Evolutionary conservation across 108 stramenopile genomes (phyloP), one percentile per base, ranked within the genome.

Genomic region (Pseudonitzschia multistriata): DNA sequence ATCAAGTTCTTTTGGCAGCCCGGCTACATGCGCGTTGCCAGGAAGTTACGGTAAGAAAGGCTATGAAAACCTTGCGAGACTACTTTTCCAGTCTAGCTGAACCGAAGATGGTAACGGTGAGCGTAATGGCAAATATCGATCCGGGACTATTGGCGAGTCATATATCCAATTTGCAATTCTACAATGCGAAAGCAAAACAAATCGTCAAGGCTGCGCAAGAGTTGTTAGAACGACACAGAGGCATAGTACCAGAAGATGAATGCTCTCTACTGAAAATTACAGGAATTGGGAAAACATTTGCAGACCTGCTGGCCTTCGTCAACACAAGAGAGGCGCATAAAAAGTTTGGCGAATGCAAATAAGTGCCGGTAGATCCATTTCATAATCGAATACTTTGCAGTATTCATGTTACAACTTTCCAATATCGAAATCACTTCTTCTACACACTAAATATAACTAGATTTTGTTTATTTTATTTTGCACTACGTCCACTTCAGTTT

Each of bases 21-120:
- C 71, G 89, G 49, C 61, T 90, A 0, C 89, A 90, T 76, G 86
- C 86, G 6, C 61, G 85, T 56, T 88, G 87, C 69, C 89, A 90
- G 52, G 85, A 86, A 48, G 22, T 68, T 25, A 52, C 83, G 21
- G 83, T 85, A 5, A 68, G 59, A 13, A 80, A 86, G 48, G 84
- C 84, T 22, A 87, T 90, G 86, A 47, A 36, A 22, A 34, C 35
- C 49, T 56, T 90, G 34, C 76, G 78, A 24, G 49, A 70, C 30
- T 25, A 52, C 24, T 52, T 52, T 52, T n/a, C 25, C 25, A 4
- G 4, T 24, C 31, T 59, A 3, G 34, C 60, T 19, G 82, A 83
- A 60, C 57, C 73, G 17, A 61, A 40, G 8, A 35, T 42, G 45
- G 69, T 86, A 11, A 71, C 79, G 15, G 79, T 79, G 1, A 48